Evolutionary conservation across 2,329 filamentous ascomycete species (phyloP), one percentile per base, ranked within the genome.

Genomic region (Fusarium sp.): DNA sequence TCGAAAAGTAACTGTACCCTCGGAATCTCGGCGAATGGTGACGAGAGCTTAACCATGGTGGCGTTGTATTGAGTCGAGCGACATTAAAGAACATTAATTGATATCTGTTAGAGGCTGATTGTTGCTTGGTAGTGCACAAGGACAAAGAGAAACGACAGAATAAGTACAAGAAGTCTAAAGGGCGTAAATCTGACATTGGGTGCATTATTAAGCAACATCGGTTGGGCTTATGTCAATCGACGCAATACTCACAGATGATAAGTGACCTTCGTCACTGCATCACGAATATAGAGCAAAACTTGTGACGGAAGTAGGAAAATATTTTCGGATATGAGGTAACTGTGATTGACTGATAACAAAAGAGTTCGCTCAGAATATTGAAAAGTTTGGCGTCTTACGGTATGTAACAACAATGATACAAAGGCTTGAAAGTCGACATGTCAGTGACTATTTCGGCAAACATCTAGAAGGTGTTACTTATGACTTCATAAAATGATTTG

Each of bases 1-100:
- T 73, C 56, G 34, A 73, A 73, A 12, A 70, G 12, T 11, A 73
- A 17, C 11, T 73, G 66, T 5, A 73, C 42, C 9, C 70, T 47
- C 14, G 71, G 32, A 24, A 73, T 73, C 8, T 73, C 55, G 26
- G 41, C 42, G 18, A 73, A 73, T 0, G 59, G 70, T 3, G 42
- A 42, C 4, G 70, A 65, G 4, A 73, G 70, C 12, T 61, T 38
- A 1, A 48, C 56, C 70, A 72, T 73, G 3, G 2, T 61, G 18
- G 14, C 14, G 15, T 38, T 62, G 15, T 24, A 6, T 18, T 12
- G 4, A 8, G 8, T 20, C 13, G 11, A 18, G 15, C 4, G 8
- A 51, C 5, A 24, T 24, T 7, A 18, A 51, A 5, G 11, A 24
- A 14, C 32, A 32, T 18, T 18, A 32, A 18, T 4, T 13, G 12